Base-by-base conservation (phyloP, 1,284 basidiomycete species). In the Microbotryum saponariae region DNA sequence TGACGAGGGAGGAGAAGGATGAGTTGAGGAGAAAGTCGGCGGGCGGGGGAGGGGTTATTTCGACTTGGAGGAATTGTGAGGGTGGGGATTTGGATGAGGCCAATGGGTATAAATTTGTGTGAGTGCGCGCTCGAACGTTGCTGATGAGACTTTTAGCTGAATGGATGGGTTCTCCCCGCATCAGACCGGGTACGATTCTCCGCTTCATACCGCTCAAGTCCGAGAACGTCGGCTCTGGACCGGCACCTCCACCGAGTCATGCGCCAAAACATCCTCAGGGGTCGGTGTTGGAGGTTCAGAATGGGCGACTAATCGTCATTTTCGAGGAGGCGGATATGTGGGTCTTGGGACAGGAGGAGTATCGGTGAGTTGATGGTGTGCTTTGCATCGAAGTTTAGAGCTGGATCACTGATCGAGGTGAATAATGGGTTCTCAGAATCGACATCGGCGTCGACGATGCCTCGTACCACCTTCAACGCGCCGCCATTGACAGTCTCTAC, bases 401-500 rank as follows among this genome's bases (percentile, higher is more conserved):
- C 10, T 1, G 31, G 0, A 31, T 10, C 31, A 16, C 37, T 42
- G 14, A 42, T 42, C 37, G 37, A 18, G 37, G 16, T 42, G 37
- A 18, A 18, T 31, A 31, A 16, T 18, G 4, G 4, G 16, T 12
- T 18, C 16, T 6, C 56, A 68, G 66, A 23, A 63, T 68, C 62
- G 66, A 68, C 37, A 54, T 65, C n/a, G 66, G 66, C 18, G 54
- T 61, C n/a, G 66, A 68, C 45, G 49, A 53, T 29, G 31, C 61
- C 3, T 58, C 60, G 14, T 61, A 63, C 51, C 33, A 25, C 1
- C 37, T 68, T 4, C 66, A 68, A 46, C 16, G 47, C 2, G 48
- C 50, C 23, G 66, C 64, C 16, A 47, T 68, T 55, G 50, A 60
- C 37, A 65, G 63, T 50, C 51, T 68, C 16, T 66, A 63, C 53